Base-by-base conservation (phyloP, 805 yeast species). In the Wickerhamiella alocasiicola region DNA sequence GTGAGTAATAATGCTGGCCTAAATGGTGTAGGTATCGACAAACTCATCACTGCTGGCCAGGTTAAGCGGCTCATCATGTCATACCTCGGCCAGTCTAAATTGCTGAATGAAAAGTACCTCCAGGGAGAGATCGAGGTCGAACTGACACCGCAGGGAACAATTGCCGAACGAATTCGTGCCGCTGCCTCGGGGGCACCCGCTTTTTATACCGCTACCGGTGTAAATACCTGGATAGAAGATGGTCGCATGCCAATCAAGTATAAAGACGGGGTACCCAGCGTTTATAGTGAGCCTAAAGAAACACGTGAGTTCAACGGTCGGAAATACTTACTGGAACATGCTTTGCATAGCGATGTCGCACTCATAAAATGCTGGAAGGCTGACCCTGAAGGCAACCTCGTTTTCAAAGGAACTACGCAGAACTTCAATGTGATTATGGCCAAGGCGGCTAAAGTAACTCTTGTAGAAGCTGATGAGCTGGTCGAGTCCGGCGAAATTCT, bases 121-220 rank as follows among this genome's bases (percentile, higher is more conserved):
- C 54, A 59, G 17, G 74, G 74, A 9, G 47, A 61, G 36, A 55
- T 69, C 31, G 70, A 66, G 44, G 55, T 69, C 38, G 73, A 69
- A 47, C 54, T 69, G 36, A 63, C 67, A 13, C 74, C 74, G 3
- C 74, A 69, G 48, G 74, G 74, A 3, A 66, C 68, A n/a, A 52
- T 69, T 20, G 73, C 72, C 9, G 74, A 69, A 48, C 56, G 68
- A 35, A 57, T 62, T 16, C 55, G 72, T 19, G 72, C 74, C 11
- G 72, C 67, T 9, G 70, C 62, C 7, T 60, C 71, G 2, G 72
- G 73, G 7, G 56, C 66, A 13, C 73, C 73, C 1, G 73, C 72
- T 1, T 67, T 65, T 44, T 69, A 59, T 50, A 63, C 72, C 6
- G 64, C 71, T 1, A 64, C 74, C 1, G 74, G 73, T 13, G 70